Evolutionary conservation across 192 early-diverging fungal genomes (phyloP).

Genomic region (Dispira simplex): DNA sequence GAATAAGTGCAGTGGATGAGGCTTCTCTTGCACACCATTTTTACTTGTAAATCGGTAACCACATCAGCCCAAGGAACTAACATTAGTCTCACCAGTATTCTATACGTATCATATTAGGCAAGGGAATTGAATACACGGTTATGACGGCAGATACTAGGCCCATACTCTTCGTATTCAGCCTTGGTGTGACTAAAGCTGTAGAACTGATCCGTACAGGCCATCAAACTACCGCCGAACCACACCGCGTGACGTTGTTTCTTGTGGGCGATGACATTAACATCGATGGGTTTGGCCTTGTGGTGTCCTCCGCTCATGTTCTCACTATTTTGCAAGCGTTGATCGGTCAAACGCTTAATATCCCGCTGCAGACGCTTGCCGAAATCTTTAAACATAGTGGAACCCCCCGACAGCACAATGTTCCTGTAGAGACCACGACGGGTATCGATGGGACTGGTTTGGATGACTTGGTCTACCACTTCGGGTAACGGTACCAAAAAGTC

Average conservation of each 20-base stretch:
- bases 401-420: conserved; percentile 98
- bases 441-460: conserved; percentile 96
- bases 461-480: conserved; percentile 89
- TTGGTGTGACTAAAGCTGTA: conserved; percentile 89
- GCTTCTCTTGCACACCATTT: too few relatives aligned
- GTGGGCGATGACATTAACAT: conserved; percentile 96
- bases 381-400: conserved; percentile 98
- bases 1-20: too few relatives aligned
- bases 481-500: conserved; percentile 95
- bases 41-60: too few relatives aligned
- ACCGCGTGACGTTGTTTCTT: conserved; percentile 99
- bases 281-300: conserved; percentile 66
- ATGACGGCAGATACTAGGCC: conserved; percentile 85
- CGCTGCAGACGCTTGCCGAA: conserved; percentile 88
- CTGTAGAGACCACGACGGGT: conserved; percentile 92
- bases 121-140: conserved; percentile 70
- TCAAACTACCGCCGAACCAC: conserved; percentile 94
- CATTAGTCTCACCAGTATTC: too few relatives aligned
- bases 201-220: conserved; percentile 83
- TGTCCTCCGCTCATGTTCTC: conserved; percentile 59
- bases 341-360: conserved; percentile 81
- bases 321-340: conserved; percentile 51
- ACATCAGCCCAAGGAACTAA: too few relatives aligned
- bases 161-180: conserved; percentile 95
- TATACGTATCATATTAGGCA: conserved; percentile 13